Evolutionary conservation across 495 filamentous ascomycete genomes (phyloP).

Genomic region (Darksidea phi): DNA sequence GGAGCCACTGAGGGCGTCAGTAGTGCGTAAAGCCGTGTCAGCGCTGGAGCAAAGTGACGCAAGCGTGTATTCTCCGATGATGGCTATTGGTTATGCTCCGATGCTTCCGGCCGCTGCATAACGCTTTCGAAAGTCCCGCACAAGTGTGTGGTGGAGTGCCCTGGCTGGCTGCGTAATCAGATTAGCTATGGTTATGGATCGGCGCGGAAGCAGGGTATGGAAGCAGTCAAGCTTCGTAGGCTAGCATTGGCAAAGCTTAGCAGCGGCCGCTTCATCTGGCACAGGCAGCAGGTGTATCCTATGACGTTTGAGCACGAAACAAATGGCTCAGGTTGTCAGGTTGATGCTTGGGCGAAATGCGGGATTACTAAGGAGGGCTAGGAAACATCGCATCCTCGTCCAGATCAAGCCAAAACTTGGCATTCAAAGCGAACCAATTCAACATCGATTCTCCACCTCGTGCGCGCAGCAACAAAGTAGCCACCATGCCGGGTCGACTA

Average conservation of each 20-base stretch:
- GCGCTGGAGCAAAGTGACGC: not conserved
- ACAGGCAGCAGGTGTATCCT: too few species aligned
- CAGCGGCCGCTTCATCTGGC: not conserved
- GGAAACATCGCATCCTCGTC: too few species aligned
- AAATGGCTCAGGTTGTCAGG: too few species aligned
- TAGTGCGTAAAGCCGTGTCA: not conserved
- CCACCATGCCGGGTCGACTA: conserved; percentile 41
- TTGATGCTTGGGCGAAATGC: too few species aligned
- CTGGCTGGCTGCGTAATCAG: not conserved
- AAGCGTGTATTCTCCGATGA: not conserved
- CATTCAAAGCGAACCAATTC: not conserved
- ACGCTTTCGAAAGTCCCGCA: not conserved
- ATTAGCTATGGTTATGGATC: not conserved
- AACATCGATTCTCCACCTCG: not conserved
- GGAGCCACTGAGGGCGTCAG: not conserved
- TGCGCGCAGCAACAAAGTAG: not conserved
- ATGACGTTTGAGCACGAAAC: too few species aligned
- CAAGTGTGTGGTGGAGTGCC: not conserved
- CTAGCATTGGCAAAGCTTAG: not conserved
- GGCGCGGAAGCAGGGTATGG: not conserved
- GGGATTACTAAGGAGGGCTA: not conserved
- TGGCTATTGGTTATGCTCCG: not conserved
- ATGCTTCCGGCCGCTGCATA: not conserved
- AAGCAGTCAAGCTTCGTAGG: not conserved
- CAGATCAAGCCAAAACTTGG: not conserved